Base-by-base conservation (phyloP, 305 asterid species). In the Fraxinus platypoda region DNA sequence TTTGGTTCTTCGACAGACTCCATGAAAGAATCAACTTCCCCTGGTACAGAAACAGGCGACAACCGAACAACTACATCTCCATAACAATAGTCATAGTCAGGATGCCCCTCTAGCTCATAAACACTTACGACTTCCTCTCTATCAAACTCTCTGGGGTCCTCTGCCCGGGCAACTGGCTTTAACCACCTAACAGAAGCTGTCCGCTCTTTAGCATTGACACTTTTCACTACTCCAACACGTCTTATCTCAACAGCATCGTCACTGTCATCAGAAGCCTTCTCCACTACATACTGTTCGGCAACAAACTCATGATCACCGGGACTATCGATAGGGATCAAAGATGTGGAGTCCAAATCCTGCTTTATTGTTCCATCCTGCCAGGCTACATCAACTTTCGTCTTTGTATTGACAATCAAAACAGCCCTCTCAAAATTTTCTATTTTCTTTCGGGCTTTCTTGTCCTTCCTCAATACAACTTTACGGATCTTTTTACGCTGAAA, bases 221-320 rank as follows among this genome's bases (percentile, higher is more conserved):
- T 92, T 91, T 88, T 90, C 52, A 95, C 91, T 73, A 95, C 97
- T 74, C 99, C 99, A 81, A 94, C 91, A 76, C 97, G 97, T 85
- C 94, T 90, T 78, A 87, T 74, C 84, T 91, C 97, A 87, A 84
- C 81, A 83, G 83, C 76, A 81, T 92, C 92, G 30, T 93, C 93
- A 87, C 88, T 87, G 70, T 88, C 91, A 83, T 93, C 98, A 82
- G 91, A 88, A 71, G 96, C 96, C 85, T 94, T 97, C 90, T 92
- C 98, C 82, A 95, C 95, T 38, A 97, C 97, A 84, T 95, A 97
- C 86, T 95, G 97, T 88, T 97, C 98, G 12, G 98, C 92, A 78
- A 97, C 97, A 86, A 97, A 97, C 86, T 97, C 99, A 84, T 94
- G 98, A 87, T 97, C 98, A 38, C 97, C 98, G 9, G 98, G 98